Base-by-base conservation (phyloP, 1,139 yeast genomes). In the Candida glucosophila region DNA sequence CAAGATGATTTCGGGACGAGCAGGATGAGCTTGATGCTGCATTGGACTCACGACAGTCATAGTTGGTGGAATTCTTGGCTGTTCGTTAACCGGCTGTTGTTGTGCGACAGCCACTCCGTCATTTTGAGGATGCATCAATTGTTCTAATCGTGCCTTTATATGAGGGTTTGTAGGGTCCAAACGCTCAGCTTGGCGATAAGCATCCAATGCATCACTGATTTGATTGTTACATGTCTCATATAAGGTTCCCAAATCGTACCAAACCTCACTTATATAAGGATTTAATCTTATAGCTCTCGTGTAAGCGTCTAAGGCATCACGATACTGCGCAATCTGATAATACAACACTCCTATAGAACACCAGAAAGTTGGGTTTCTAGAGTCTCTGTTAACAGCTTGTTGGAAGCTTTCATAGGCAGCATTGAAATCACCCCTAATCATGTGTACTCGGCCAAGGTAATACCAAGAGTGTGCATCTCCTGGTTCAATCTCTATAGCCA, bases 381-480 rank as follows among this genome's bases (percentile, higher is more conserved):
- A 80, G 52, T 90, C 98, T 34, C 96, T 73, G 53, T 90, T 90
- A 29, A 90, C 98, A 5, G 98, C 98, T 52, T 88, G 97, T 58
- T 90, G 98, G 69, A 90, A 90, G 1, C 97, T 93, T 49, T 90
- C 97, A 54, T 90, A 90, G 3, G 98, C 97, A 27, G 92, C 88
- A 39, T 90, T 80, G 59, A 86, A 90, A 52, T 88, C 95, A 37
- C 85, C 88, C 43, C 92, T 73, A 24, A 93, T 80, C 97, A 90
- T 88, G 58, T 90, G 94, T 37, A 93, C 94, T 39, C 97, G 73
- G 24, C 98, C 98, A 29, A 90, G 59, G 50, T 90, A 81, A 55
- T 90, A 90, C 98, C 98, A 90, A 15, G 94, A 77, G 46, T 90
- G 95, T 9, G 98, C 95, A 51, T 90, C 98, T 26, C 78, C 67